A percentile compares a stretch with the other conserved stretches of the same genome.
Evolutionary conservation across 768 basidiomycete species (phyloP).

Genomic region (Floccularia luteovirens): DNA sequence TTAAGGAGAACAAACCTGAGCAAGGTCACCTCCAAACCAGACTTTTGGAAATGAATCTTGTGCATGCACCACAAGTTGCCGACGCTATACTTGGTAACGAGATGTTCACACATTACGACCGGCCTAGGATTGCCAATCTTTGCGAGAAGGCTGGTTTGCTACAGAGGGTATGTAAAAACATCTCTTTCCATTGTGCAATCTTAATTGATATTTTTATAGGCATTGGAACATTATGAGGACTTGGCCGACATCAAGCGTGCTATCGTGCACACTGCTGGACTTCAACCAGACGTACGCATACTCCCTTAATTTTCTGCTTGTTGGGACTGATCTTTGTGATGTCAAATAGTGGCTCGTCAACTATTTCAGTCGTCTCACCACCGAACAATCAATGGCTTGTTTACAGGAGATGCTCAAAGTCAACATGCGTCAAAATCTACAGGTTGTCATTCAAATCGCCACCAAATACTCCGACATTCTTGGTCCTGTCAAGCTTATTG

Average conservation of each 20-base stretch:
- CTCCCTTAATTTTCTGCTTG: neutral
- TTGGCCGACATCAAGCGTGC: slow-evolving; percentile 98
- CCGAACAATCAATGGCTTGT: slow-evolving; percentile 94
- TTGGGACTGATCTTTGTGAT: slow-evolving; percentile 3
- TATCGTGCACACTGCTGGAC: slow-evolving; percentile 82
- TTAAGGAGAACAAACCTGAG: slow-evolving; percentile 98
- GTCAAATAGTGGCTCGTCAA: slow-evolving; percentile 79
- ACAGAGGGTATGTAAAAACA: slow-evolving; percentile 63
- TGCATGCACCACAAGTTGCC: slow-evolving; percentile 97
- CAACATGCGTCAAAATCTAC: slow-evolving; percentile 96
- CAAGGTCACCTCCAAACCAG: slow-evolving; percentile 95
- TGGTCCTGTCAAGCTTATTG: slow-evolving; percentile 94
- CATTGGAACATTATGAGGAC: slow-evolving; percentile 97
- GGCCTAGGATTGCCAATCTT: slow-evolving; percentile 93
- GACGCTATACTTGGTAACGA: slow-evolving; percentile 98
- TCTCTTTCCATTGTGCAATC: neutral
- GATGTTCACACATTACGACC: slow-evolving; percentile 97
- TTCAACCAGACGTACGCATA: slow-evolving; percentile 75
- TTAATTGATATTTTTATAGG: slow-evolving; percentile 37
- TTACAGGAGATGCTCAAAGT: slow-evolving; percentile 95
- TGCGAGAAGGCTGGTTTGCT: slow-evolving; percentile 97
- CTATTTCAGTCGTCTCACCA: slow-evolving; percentile 95
- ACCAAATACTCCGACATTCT: slow-evolving; percentile 99
- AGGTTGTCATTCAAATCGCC: slow-evolving; percentile 93
- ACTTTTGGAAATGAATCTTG: slow-evolving; percentile 94